A percentile compares a stretch with the other conserved stretches of the same genome.
These are phyloP conservation scores for Calycina herbarum DNA, from an alignment of 2,329 filamentous ascomycete species.

Conservation along the genomic window DNA sequence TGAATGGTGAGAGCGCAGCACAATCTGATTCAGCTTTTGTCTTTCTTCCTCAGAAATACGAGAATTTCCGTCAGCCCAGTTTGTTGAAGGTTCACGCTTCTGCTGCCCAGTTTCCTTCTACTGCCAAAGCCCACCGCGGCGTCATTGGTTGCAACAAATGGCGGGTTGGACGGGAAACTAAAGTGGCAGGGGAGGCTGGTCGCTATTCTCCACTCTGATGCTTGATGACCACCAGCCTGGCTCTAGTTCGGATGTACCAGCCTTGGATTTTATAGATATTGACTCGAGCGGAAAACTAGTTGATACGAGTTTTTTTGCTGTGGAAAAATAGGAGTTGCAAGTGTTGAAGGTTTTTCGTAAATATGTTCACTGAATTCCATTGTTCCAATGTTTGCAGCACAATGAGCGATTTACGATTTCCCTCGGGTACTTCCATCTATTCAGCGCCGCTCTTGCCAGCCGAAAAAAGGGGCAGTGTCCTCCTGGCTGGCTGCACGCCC, in stretches of 20 bases:
- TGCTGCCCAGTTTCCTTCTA: background rate
- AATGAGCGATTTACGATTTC: background rate
- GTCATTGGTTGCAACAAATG: background rate
- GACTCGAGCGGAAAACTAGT: background rate
- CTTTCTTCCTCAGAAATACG: background rate
- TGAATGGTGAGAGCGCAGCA: background rate
- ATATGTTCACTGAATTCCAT: background rate
- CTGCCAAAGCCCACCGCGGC: background rate
- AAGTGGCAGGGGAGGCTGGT: constrained; percentile 2
- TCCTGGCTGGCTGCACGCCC: background rate
- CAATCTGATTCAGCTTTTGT: background rate
- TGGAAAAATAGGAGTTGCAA: background rate
- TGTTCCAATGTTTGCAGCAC: background rate
- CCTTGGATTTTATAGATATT: background rate
- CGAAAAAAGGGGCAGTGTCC: background rate
- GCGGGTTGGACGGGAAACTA: constrained; percentile 5
- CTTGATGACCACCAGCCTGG: no score
- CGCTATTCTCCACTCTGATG: background rate
- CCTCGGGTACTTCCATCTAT: background rate
- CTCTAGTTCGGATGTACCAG: background rate
- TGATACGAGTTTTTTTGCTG: background rate
- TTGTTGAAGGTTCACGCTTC: background rate
- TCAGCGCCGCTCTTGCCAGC: background rate
- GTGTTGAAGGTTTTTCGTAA: background rate
- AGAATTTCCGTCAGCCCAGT: background rate